These are phyloP conservation scores for Boletus barrowsii DNA, from an alignment of 768 basidiomycete genomes.

Conservation along the genomic window DNA sequence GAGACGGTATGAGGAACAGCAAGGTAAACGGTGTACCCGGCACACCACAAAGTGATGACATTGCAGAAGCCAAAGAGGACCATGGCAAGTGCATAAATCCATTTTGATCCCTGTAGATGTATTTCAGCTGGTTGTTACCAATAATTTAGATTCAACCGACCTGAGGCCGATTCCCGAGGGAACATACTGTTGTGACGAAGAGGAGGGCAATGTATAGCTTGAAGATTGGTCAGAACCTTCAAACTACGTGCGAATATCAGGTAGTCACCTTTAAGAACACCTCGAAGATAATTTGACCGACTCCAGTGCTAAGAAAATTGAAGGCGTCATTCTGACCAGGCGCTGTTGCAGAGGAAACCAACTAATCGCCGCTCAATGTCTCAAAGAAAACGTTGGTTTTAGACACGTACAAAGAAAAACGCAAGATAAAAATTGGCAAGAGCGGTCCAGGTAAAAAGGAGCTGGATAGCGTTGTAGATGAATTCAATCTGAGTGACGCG, in stretches of 20 bases:
- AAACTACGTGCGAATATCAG: neutral
- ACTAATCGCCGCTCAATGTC: constrained; percentile 41
- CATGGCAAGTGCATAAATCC: constrained; percentile 76
- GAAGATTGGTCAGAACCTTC: constrained; percentile 20
- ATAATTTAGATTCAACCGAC: constrained; percentile 19
- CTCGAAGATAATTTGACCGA: constrained; percentile 71
- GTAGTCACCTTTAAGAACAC: constrained; percentile 58
- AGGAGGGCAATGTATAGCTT: constrained; percentile 81
- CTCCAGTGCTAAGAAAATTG: constrained; percentile 71
- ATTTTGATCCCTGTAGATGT: constrained; percentile 67
- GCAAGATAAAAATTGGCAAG: constrained; percentile 93
- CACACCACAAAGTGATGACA: constrained; percentile 82
- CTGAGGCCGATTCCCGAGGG: constrained; percentile 88
- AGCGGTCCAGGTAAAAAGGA: constrained; percentile 92
- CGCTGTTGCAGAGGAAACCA: constrained; percentile 77
- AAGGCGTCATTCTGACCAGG: constrained; percentile 62
- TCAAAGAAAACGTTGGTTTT: constrained; percentile 13
- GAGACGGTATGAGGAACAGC: constrained; percentile 71
- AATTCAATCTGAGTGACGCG: constrained; percentile 64
- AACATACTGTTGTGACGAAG: constrained; percentile 80
- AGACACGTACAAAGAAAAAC: constrained; percentile 82
- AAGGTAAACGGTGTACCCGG: constrained; percentile 85
- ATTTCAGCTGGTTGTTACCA: constrained; percentile 1
- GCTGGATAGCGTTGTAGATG: constrained; percentile 85
- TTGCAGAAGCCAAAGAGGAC: constrained; percentile 77